Evolutionary conservation across 1,284 basidiomycete species (phyloP), one percentile per base, ranked within the genome.

Genomic region (Boletus mariae): DNA sequence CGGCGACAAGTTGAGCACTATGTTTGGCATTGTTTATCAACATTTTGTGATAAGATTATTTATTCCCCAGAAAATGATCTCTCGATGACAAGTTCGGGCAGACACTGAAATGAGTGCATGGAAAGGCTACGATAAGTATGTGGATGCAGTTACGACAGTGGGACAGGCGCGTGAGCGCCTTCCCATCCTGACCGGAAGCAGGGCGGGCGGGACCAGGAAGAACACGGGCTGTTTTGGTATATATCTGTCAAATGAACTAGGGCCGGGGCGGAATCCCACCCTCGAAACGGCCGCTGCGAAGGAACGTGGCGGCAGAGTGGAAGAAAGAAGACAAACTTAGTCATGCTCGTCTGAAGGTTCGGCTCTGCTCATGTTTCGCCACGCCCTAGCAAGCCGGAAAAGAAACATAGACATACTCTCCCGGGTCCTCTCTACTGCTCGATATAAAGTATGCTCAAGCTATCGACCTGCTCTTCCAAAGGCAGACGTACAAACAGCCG

Each of bases 21-120:
- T 63, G 5, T 63, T 65, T 65, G 47, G 17, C 6, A 0, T 26
- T 64, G 2, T 63, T 67, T 67, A 48, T 34, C 9, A 2, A 15
- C 20, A 20, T 20, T 20, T 2, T 20, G 20, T 20, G 20, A 20
- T 20, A 20, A 20, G 20, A 20, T 20, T 2, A 20, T 20, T 20
- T 20, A 20, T 20, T 20, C 20, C 20, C 20, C 20, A 20, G 20
- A 20, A 2, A 20, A 20, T 20, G 20, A 20, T 20, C 20, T 20
- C 20, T 20, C 20, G 26, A 5, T 26, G 10, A 20, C 20, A 20
- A 20, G 29, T 29, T 29, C 9, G 29, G 29, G 29, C 29, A 10
- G 29, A 29, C 29, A 29, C 29, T 29, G 29, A 29, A 29, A 29
- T 29, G 29, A 29, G 9, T 4, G 11, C 29, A 7, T 29, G 8